Conservation (phyloP, 176 grass and related monocot species). For the Lolium perenne region DNA sequence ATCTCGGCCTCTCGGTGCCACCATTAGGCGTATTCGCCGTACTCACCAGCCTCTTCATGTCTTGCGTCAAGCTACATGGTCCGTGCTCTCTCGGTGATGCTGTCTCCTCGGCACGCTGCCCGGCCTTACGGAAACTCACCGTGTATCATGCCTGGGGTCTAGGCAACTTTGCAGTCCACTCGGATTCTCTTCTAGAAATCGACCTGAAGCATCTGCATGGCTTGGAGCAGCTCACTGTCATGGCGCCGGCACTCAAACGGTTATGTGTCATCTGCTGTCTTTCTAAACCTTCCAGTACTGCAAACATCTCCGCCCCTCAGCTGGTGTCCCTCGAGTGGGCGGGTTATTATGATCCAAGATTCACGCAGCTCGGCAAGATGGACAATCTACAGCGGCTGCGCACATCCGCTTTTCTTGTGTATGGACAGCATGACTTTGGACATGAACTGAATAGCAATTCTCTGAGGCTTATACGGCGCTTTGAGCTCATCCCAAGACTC, state of each 20-base stretch:
- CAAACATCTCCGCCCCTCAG: not conserved
- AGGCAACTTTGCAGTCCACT: too few species aligned
- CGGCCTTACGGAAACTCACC: not conserved
- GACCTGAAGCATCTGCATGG: too few species aligned
- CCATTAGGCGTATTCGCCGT: too few species aligned
- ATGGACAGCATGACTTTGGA: not conserved
- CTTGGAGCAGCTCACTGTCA: not conserved
- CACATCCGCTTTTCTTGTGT: not conserved
- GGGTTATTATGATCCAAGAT: not conserved
- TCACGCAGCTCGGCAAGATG: not conserved
- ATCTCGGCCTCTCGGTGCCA: too few species aligned
- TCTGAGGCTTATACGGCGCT: not conserved
- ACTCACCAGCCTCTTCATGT: too few species aligned
- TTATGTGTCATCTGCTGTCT: not conserved
- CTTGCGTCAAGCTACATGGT: not conserved
- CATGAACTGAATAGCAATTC: not conserved
- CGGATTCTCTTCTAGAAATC: too few species aligned
- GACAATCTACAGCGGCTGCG: not conserved
- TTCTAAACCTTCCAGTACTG: rapidly evolving
- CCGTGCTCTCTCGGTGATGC: not conserved
- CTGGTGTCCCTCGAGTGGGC: not conserved
- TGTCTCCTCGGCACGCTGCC: not conserved
- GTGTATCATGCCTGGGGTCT: not conserved
- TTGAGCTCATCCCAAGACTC: not conserved
- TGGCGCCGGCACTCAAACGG: not conserved